Percentiles rank a stretch among this genome's conserved stretches.
Conservation (phyloP, 1,139 yeast genomes). For the Yamadazyma dendronema region DNA sequence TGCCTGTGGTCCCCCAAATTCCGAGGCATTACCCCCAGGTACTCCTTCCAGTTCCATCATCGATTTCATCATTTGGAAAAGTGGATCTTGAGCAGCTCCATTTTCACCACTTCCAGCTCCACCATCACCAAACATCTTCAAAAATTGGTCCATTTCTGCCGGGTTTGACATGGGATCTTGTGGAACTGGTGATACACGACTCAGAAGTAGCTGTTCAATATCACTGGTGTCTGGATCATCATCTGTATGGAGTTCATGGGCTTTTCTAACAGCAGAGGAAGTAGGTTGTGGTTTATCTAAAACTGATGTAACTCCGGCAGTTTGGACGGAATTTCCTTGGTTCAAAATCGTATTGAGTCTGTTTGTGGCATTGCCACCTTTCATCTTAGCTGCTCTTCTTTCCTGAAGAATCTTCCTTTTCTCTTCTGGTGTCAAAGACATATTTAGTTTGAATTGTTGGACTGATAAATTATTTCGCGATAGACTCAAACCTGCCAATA, state of each 20-base stretch:
- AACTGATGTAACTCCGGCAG: conserved; percentile 31
- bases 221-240: conserved; percentile 19
- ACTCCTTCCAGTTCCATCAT: conserved; percentile 16
- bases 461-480: no score
- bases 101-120: conserved; percentile 3
- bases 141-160: conserved; percentile 32
- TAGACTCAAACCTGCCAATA: no score
- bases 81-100: conserved; percentile 17
- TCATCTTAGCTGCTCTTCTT: conserved; percentile 68
- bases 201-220: conserved; percentile 16
- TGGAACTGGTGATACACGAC: conserved; percentile 15
- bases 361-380: conserved; percentile 53
- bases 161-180: conserved; percentile 7
- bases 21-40: conserved; percentile 9
- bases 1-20: conserved; percentile 6
- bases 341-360: conserved; percentile 50
- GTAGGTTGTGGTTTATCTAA: conserved; percentile 24
- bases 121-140: conserved; percentile 28
- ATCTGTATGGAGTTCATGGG: conserved; percentile 3
- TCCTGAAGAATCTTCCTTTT: conserved; percentile 62
- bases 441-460: not conserved
- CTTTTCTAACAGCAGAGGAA: conserved; percentile 1
- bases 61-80: conserved; percentile 34
- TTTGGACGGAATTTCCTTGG: conserved; percentile 42
- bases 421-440: conserved; percentile 53